Conservation (phyloP, 2,329 filamentous ascomycete genomes). For the Microsporum canis region DNA sequence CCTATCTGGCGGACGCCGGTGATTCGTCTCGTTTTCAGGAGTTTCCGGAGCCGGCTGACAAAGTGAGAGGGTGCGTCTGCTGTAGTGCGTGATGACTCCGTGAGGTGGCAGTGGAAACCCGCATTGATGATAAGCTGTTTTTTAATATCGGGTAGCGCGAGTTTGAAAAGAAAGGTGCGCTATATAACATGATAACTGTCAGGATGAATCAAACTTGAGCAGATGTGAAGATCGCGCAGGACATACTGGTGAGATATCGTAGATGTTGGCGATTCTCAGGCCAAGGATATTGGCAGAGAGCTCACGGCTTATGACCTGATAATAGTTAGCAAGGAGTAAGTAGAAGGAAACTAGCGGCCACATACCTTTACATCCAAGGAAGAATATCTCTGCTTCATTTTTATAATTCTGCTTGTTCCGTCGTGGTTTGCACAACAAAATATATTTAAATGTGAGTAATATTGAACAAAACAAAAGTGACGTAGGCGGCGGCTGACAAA, state of each 20-base stretch:
- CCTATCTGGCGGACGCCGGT: slow-evolving; percentile 76
- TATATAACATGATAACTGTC: slow-evolving; percentile 18
- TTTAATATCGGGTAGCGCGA: slow-evolving; percentile 78
- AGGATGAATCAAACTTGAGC: background rate
- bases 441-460: background rate
- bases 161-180: slow-evolving; percentile 91
- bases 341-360: background rate
- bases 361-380: slow-evolving; percentile 46
- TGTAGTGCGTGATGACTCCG: slow-evolving; percentile 77
- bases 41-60: slow-evolving; percentile 73
- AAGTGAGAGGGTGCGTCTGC: slow-evolving; percentile 76
- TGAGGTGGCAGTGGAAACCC: slow-evolving; percentile 91
- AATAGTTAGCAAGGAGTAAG: background rate
- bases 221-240: background rate
- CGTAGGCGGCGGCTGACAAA: background rate
- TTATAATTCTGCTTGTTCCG: slow-evolving; percentile 7
- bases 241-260: slow-evolving; percentile 73
- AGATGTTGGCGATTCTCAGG: slow-evolving; percentile 82
- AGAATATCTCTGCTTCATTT: slow-evolving; percentile 50
- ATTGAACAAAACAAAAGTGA: background rate
- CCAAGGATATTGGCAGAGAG: slow-evolving; percentile 64
- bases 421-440: background rate
- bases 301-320: slow-evolving; percentile 84
- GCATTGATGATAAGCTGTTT: slow-evolving; percentile 88
- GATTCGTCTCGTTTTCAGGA: slow-evolving; percentile 72